Percentiles rank a stretch among this genome's conserved stretches.
Conservation (phyloP, 805 yeast species). For the Candida argentea region DNA sequence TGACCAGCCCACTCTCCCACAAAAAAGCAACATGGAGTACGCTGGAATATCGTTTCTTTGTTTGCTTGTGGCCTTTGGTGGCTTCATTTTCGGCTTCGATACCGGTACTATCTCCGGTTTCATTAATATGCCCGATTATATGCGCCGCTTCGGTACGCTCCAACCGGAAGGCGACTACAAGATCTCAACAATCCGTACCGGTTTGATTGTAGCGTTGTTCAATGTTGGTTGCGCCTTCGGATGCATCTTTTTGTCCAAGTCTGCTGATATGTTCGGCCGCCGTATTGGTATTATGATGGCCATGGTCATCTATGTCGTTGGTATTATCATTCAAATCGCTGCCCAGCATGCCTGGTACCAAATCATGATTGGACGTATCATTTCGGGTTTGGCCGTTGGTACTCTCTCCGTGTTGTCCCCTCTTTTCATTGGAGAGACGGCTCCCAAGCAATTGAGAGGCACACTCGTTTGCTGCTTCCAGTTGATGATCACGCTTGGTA, state of each 20-base stretch:
- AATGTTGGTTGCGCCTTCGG: slow-evolving; percentile 69
- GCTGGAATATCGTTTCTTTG: slow-evolving; percentile 31
- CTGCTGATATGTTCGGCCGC: slow-evolving; percentile 54
- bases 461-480: slow-evolving; percentile 62
- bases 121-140: slow-evolving; percentile 52
- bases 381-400: slow-evolving; percentile 69
- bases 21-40: slow-evolving; percentile 24
- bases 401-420: slow-evolving; percentile 61
- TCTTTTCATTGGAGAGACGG: slow-evolving; percentile 54
- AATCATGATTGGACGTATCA: slow-evolving; percentile 49
- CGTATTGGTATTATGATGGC: slow-evolving; percentile 44
- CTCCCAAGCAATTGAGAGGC: slow-evolving; percentile 67
- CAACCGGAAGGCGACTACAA: slow-evolving; percentile 27
- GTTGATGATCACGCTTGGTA: slow-evolving; percentile 61
- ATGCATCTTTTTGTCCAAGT: slow-evolving; percentile 47
- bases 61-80: slow-evolving; percentile 62
- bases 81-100: slow-evolving; percentile 70
- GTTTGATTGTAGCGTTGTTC: slow-evolving; percentile 46
- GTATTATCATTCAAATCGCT: slow-evolving; percentile 51
- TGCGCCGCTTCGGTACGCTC: slow-evolving; percentile 36
- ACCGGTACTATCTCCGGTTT: slow-evolving; percentile 72
- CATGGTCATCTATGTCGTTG: slow-evolving; percentile 48
- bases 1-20: slow-evolving; percentile 14
- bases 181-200: slow-evolving; percentile 38
- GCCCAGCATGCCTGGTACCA: slow-evolving; percentile 51